Evolutionary conservation across 495 filamentous ascomycete species (phyloP), one percentile per base, ranked within the genome.

Genomic region (Trichodelitschia bisporula): DNA sequence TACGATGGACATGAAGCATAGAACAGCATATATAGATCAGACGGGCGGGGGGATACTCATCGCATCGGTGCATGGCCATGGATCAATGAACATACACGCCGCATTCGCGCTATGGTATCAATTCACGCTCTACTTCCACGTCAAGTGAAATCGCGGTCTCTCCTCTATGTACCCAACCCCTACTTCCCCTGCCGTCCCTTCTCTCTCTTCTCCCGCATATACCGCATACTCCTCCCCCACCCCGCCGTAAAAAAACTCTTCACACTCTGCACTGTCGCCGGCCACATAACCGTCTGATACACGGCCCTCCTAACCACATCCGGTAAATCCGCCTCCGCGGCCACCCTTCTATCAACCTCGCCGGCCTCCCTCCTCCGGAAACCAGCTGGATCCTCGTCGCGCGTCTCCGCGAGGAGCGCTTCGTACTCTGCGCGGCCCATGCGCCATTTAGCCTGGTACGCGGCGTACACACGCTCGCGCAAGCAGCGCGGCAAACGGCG

Each of bases 401-500:
- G 55, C 29, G 53, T 66, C 29, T 67, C 62, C 35, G 77, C 65
- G 46, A 93, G 67, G 74, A 97, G 83, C 45, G 73, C 66, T 36
- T 76, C 50, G 49, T 92, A 97, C 24, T 91, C 77, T 2, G 57
- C 55, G 15, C 65, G 70, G 1, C 86, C 82, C 19, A 95, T 89
- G 19, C 62, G 60, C 40, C 74, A 92, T 43, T 89, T 83, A 38
- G 71, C 62, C 49, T 93, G 86, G 41, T 90, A 95, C 40, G 78
- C 69, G 50, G 86, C 89, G 52, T 95, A 97, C 2, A 97, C 49
- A 39, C 78, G 82, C 28, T 76, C 61, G 10, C 86, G 64, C 62
- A 97, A 95, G 1, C 69, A 56, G 34, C 76, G 80, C 0, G 86
- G 89, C 9, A 97, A 56, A 15, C 86, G 72, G 8, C 89, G 69